Conservation (phyloP, 768 basidiomycete genomes). For the Lactarius vividus region DNA sequence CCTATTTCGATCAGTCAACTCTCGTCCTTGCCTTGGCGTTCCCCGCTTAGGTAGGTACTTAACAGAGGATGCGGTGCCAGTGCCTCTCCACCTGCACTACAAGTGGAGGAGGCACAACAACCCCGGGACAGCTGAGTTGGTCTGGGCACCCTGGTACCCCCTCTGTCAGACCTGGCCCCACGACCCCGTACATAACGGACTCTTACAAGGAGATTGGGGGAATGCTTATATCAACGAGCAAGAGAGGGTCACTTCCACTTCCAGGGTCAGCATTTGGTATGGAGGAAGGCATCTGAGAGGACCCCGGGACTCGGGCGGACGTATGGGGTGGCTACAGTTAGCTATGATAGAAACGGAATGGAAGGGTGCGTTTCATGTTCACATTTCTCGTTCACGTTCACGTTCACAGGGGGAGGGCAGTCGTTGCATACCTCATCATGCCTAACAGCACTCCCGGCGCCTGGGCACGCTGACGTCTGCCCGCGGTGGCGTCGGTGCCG, state of each 20-base stretch:
- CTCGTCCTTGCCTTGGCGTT: background rate
- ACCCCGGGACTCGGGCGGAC: background rate
- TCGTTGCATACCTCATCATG: background rate
- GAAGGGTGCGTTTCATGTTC: background rate
- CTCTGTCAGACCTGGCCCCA: background rate
- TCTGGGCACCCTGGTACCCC: background rate
- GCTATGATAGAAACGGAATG: background rate
- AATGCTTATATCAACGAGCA: background rate
- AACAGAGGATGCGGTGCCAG: background rate
- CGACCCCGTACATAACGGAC: background rate
- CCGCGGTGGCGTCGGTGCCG: slow-evolving; percentile 4
- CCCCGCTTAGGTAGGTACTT: background rate
- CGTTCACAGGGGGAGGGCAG: background rate
- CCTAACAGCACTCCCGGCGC: background rate
- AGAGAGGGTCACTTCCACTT: background rate
- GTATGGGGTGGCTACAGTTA: too few species aligned
- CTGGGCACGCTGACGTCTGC: background rate
- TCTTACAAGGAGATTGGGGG: background rate
- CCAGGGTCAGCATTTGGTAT: background rate
- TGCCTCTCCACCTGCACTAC: background rate
- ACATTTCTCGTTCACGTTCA: background rate
- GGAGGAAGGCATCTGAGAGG: background rate
- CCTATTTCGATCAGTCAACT: background rate
- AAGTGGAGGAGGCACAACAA: background rate
- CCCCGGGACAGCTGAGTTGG: background rate